Base-by-base conservation (phyloP, 2,329 filamentous ascomycete species). In the Trichoderma sp. region DNA sequence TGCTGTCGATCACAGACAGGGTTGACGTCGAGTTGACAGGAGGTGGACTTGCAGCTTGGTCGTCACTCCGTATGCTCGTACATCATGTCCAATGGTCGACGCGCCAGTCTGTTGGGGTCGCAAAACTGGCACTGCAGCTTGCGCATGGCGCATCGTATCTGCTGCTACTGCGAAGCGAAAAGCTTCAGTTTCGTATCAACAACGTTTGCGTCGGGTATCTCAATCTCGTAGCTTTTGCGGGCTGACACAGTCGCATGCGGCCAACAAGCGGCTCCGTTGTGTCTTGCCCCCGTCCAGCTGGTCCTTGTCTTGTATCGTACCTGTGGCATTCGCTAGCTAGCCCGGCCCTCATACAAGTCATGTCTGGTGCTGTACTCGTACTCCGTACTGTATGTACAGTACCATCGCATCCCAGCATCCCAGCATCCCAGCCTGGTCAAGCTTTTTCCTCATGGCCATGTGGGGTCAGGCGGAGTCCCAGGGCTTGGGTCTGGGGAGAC, bases 381-480 rank as follows among this genome's bases (percentile, higher is more conserved):
- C 28, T 30, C 32, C 4, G 32, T 34, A 34, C 32, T 34, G 32
- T 34, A 34, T 5, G 32, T 34, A 34, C 11, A 11, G 30, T n/a
- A n/a, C 30, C 65, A 47, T 24, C 24, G 24, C 24, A 24, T 24
- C 24, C n/a, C 53, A 9, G 24, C 65, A 47, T 30, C 43, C 34
- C 43, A 21, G 18, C 43, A 47, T n/a, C 43, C 43, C 43, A 51
- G 43, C n/a, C 43, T 12, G 15, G 60, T 51, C 47, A 66, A 71
- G 51, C 53, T 58, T 60, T 58, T 47, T 15, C 7, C 47, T 36
- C 57, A 56, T 34, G 36, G 30, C 62, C 60, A 28, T 65, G 70
- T 65, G 70, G 61, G 61, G 57, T 60, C 70, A 60, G 51, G 70
- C 61, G 70, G 70, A 43, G 70, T 66, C 70, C 56, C 70, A 71